These are phyloP conservation scores for Pharus latifolius DNA, from an alignment of 176 grass and related monocot genomes.

Conservation along the genomic window DNA sequence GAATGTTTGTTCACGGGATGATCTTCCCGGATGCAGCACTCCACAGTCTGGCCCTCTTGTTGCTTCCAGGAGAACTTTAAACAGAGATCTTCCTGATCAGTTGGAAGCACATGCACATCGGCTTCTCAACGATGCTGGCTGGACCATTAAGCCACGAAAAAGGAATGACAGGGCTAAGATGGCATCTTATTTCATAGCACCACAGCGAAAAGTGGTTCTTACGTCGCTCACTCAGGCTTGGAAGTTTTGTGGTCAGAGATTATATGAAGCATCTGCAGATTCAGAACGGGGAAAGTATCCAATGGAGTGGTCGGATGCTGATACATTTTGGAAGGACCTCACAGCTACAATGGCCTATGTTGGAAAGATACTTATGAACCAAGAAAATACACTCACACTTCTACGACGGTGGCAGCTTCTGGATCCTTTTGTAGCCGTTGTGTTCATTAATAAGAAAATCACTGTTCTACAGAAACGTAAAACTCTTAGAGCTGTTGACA, in stretches of 20 bases:
- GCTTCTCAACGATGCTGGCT: constrained; percentile 84
- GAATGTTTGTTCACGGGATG: constrained; percentile 23
- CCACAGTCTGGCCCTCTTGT: constrained; percentile 12
- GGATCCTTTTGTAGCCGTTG: constrained; percentile 84
- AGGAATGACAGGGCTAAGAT: constrained; percentile 89
- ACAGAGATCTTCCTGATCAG: constrained; percentile 82
- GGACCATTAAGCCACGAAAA: constrained; percentile 83
- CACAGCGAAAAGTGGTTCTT: constrained; percentile 49
- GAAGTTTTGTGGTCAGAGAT: constrained; percentile 73
- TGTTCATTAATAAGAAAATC: constrained; percentile 74
- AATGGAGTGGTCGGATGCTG: constrained; percentile 79
- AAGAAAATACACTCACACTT: constrained; percentile 39
- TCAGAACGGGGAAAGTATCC: constrained; percentile 31
- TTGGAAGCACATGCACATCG: constrained; percentile 56
- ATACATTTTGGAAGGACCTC: constrained; percentile 84
- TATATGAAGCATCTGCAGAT: constrained; percentile 26
- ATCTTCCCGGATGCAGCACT: constrained; percentile 19
- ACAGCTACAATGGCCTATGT: constrained; percentile 54
- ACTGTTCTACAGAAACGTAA: constrained; percentile 51
- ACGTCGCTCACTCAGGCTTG: constrained; percentile 85
- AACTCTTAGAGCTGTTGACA: constrained; percentile 61
- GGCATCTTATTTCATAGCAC: constrained; percentile 76
- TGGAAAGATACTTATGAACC: constrained; percentile 27
- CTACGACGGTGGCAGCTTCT: constrained; percentile 76
- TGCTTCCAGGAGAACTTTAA: constrained; percentile 34